Conservation (phyloP, 1,139 yeast species). For the Pichia kudriavzevii region DNA sequence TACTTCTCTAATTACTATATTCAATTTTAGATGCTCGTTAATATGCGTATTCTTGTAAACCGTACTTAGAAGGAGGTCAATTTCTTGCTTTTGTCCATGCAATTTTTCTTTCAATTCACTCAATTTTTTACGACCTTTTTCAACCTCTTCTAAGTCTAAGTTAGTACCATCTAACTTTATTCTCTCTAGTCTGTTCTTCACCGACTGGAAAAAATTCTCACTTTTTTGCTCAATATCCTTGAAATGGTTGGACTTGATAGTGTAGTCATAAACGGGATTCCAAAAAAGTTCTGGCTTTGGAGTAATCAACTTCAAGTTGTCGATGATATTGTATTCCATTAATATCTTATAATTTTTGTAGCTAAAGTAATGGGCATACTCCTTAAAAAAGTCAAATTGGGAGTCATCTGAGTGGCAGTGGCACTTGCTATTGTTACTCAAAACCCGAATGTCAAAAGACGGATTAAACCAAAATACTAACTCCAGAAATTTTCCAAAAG, state of each 20-base stretch:
- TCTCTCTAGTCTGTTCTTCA: constrained; percentile 61
- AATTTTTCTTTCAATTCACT: constrained; percentile 51
- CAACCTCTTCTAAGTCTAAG: constrained; percentile 59
- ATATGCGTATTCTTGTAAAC: constrained; percentile 53
- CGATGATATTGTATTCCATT: constrained; percentile 70
- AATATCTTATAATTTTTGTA: constrained; percentile 72
- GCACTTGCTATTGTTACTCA: constrained; percentile 30
- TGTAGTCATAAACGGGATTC: constrained; percentile 65
- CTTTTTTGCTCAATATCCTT: constrained; percentile 48
- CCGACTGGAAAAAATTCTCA: constrained; percentile 60
- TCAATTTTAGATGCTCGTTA: constrained; percentile 62
- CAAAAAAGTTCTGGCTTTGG: constrained; percentile 70
- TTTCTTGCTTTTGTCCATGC: constrained; percentile 41
- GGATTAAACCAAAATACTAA: constrained; percentile 55
- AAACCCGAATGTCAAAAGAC: constrained; percentile 8
- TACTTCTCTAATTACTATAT: constrained; percentile 58
- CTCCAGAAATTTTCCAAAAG: constrained; percentile 90
- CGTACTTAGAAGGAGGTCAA: constrained; percentile 41
- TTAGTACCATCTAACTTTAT: constrained; percentile 64
- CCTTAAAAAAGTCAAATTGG: constrained; percentile 45
- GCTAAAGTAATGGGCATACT: constrained; percentile 80
- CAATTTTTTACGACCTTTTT: constrained; percentile 56
- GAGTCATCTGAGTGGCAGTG: constrained; percentile 58
- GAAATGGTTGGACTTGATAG: constrained; percentile 59
- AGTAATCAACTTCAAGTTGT: constrained; percentile 66